Evolutionary conservation across 75 land plant species (phyloP).

Genomic region (Picea glauca): DNA sequence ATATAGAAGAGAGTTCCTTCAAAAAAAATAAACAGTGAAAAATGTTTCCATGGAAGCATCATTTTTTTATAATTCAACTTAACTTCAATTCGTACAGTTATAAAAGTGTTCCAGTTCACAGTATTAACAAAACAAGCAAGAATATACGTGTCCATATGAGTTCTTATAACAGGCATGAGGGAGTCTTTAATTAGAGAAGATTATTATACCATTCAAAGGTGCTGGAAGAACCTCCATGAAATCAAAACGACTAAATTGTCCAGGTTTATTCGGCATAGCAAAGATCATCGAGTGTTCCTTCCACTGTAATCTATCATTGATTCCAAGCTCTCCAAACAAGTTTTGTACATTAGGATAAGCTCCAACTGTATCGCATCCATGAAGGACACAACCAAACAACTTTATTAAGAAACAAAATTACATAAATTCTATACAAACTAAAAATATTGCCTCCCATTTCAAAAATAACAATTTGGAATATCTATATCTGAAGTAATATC

Average conservation of each 20-base stretch:
- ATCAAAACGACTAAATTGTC: constrained; percentile 97
- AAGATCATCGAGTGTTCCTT: constrained; percentile 99
- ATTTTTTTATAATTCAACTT: neutral
- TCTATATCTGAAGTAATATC: neutral
- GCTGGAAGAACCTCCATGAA: constrained; percentile 93
- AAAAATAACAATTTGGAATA: neutral
- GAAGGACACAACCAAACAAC: constrained; percentile 3
- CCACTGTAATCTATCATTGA: constrained; percentile 98
- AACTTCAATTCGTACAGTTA: neutral
- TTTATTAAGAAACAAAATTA: neutral
- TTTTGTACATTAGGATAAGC: constrained; percentile 98
- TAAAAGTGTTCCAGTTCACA: neutral
- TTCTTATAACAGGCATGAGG: neutral
- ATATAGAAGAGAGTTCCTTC: no score
- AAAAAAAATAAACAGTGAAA: neutral
- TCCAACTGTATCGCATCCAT: constrained; percentile 64
- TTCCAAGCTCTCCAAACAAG: constrained; percentile 94
- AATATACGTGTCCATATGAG: neutral
- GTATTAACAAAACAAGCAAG: neutral
- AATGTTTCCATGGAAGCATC: neutral
- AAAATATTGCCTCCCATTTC: neutral
- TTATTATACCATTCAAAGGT: constrained; percentile 78
- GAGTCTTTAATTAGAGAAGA: neutral
- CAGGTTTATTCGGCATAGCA: constrained; percentile 98
- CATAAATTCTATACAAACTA: neutral